phyloP scores from a whole-genome alignment of 306 rosid species.

The Morella rubra region DNA sequence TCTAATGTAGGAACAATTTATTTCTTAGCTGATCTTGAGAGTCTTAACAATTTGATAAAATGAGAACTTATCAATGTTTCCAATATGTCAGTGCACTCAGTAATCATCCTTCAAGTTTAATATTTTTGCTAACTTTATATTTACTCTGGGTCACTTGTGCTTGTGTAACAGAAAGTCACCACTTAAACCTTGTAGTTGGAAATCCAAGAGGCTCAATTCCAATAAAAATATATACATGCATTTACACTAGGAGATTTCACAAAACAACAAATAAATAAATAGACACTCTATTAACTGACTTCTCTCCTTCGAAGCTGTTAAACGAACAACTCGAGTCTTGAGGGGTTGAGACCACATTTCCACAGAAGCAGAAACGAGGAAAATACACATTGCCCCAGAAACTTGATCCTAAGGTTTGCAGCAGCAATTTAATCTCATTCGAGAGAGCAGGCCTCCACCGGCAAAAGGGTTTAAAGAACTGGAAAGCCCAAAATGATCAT shows the following conservation, averaged over 20 bases:
- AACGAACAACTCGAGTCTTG: conserved; percentile 19
- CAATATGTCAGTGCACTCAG: too few species aligned
- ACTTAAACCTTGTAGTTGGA: too few species aligned
- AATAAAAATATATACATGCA: conserved; percentile 12
- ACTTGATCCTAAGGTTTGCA: neutral
- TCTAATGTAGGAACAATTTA: too few species aligned
- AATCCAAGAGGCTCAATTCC: too few species aligned
- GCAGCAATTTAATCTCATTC: conserved; percentile 22
- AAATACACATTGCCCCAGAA: too few species aligned
- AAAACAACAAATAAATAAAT: conserved; percentile 18
- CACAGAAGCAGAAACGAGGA: neutral
- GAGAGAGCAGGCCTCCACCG: conserved; percentile 25
- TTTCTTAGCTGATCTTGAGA: too few species aligned
- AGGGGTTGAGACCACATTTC: conserved; percentile 25
- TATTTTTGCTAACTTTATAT: too few species aligned
- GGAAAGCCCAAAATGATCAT: conserved; percentile 23
- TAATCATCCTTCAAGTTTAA: too few species aligned
- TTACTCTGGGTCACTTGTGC: too few species aligned
- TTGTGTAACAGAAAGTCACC: too few species aligned
- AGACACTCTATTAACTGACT: conserved; percentile 34
- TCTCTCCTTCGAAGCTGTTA: conserved; percentile 38
- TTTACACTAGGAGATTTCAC: conserved; percentile 44
- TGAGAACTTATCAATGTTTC: too few species aligned
- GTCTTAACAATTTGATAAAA: too few species aligned
- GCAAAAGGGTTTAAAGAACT: conserved; percentile 22